Evolutionary conservation across 1,284 basidiomycete species (phyloP).

Genomic region (Cryptococcus depauperatus): DNA sequence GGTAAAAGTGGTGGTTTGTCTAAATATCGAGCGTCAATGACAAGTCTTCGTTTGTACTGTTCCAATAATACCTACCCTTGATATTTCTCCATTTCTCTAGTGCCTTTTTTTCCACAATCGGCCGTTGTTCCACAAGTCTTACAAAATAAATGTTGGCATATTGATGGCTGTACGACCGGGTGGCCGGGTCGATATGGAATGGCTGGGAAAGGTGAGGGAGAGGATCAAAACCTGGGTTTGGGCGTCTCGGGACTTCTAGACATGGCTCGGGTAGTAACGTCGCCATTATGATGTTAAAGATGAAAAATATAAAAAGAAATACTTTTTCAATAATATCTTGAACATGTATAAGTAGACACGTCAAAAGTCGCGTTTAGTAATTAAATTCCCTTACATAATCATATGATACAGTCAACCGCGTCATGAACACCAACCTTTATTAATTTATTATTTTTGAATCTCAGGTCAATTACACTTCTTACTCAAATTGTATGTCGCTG

Average conservation of each 20-base stretch:
- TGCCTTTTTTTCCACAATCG: slow-evolving; percentile 59
- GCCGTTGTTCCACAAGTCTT: slow-evolving; percentile 58
- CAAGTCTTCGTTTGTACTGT: not conserved
- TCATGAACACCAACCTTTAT: no score
- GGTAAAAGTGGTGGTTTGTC: slow-evolving; percentile 67
- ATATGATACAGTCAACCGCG: no score
- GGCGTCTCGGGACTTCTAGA: slow-evolving; percentile 12
- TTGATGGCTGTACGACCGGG: slow-evolving; percentile 59
- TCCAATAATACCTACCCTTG: slow-evolving; percentile 48
- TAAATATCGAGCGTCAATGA: slow-evolving; percentile 36
- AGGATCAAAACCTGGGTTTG: slow-evolving; percentile 29
- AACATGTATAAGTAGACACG: no score
- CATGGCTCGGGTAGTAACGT: slow-evolving; percentile 4
- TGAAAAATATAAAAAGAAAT: not conserved
- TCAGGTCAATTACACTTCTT: no score
- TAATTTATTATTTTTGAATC: no score
- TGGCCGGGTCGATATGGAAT: slow-evolving; percentile 39
- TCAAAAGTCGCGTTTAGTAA: no score
- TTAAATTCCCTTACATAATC: no score
- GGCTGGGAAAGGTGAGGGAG: slow-evolving; percentile 39
- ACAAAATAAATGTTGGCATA: slow-evolving; percentile 91
- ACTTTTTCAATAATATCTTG: no score
- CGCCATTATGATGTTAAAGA: slow-evolving; percentile 5
- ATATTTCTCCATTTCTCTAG: slow-evolving; percentile 58
- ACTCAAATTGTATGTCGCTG: no score